A percentile compares a stretch with the other conserved stretches of the same genome.
phyloP scores from a whole-genome alignment of 2,329 filamentous ascomycete genomes.

The Aspergillus phoenicis region DNA sequence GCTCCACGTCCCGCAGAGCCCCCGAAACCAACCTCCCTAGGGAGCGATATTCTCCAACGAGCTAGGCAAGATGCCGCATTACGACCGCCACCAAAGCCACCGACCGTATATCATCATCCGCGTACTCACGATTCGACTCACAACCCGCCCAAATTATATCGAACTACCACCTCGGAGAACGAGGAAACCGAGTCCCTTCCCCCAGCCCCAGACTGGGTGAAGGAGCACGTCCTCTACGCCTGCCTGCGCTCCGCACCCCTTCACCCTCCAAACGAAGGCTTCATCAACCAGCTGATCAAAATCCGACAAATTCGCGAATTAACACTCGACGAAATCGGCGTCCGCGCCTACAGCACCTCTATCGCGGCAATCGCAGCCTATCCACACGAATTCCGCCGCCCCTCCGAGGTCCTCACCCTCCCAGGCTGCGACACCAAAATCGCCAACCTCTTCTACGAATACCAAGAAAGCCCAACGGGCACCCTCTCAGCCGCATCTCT shows the following conservation, averaged over 20 bases:
- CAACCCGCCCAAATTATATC: slow-evolving; percentile 55
- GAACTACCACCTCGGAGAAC: slow-evolving; percentile 77
- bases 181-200: slow-evolving; percentile 64
- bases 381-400: slow-evolving; percentile 58
- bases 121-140: slow-evolving; percentile 26
- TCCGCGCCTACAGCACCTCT: slow-evolving; percentile 82
- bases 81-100: slow-evolving; percentile 2
- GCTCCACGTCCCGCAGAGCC: slow-evolving; percentile 20
- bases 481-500: slow-evolving; percentile 65
- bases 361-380: slow-evolving; percentile 86
- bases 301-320: slow-evolving; percentile 73
- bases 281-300: slow-evolving; percentile 72
- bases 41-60: slow-evolving; percentile 53
- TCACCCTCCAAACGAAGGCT: slow-evolving; percentile 70
- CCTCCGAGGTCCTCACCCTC: slow-evolving; percentile 54
- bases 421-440: slow-evolving; percentile 84
- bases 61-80: slow-evolving; percentile 53
- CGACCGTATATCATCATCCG: slow-evolving; percentile 24
- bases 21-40: slow-evolving; percentile 6
- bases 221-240: slow-evolving; percentile 67
- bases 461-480: slow-evolving; percentile 59
- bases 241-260: slow-evolving; percentile 77
- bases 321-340: slow-evolving; percentile 73
- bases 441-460: slow-evolving; percentile 76
- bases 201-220: slow-evolving; percentile 69